Conservation (phyloP, 108 stramenopile genomes). For the Nitzschia palea region DNA sequence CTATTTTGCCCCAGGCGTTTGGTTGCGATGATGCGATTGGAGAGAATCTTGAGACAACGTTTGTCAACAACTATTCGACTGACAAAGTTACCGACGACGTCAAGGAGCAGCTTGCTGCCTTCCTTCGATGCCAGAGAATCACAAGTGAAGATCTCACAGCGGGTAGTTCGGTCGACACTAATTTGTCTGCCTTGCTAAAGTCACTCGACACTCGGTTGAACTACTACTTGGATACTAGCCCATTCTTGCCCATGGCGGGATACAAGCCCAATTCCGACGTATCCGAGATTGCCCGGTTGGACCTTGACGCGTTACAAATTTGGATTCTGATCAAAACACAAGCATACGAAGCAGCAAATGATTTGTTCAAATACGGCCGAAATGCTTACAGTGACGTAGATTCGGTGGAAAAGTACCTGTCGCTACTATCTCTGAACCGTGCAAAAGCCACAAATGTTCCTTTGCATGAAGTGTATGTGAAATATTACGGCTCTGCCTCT, state of each 20-base stretch:
- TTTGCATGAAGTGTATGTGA: constrained; percentile 7
- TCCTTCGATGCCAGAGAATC: constrained; percentile 49
- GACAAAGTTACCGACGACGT: constrained; percentile 16
- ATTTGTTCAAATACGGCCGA: constrained; percentile 58
- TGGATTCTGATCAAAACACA: constrained; percentile 40
- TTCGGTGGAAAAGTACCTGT: background rate
- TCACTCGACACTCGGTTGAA: constrained; percentile 25
- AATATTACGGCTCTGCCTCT: constrained; percentile 25
- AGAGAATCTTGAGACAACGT: constrained; percentile 7
- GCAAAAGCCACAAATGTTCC: background rate
- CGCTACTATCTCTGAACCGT: background rate
- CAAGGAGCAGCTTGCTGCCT: constrained; percentile 23
- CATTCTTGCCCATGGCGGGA: constrained; percentile 29
- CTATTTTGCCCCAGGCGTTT: constrained; percentile 44
- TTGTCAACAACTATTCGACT: constrained; percentile 8
- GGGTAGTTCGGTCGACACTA: constrained; percentile 9
- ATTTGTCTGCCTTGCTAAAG: constrained; percentile 18
- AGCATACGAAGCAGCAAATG: constrained; percentile 47
- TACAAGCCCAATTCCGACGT: constrained; percentile 45
- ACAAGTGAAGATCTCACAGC: constrained; percentile 36
- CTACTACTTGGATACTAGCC: background rate
- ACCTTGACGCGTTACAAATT: constrained; percentile 54
- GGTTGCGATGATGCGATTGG: constrained; percentile 36
- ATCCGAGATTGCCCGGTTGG: constrained; percentile 39
- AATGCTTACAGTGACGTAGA: constrained; percentile 39